phyloP scores from a whole-genome alignment of 495 filamentous ascomycete genomes.

The Penicillium bialowiezense region DNA sequence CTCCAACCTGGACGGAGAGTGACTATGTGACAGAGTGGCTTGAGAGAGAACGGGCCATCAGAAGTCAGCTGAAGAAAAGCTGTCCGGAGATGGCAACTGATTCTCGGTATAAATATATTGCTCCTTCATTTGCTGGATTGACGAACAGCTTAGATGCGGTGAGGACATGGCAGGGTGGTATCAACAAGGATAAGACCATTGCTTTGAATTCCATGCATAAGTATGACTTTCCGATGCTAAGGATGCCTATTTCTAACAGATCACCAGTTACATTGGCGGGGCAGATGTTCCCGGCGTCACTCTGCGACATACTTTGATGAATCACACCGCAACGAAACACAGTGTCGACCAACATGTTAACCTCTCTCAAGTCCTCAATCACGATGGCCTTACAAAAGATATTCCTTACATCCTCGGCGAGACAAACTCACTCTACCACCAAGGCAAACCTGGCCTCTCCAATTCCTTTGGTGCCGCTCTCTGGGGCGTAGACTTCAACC shows the following conservation, averaged over 20 bases:
- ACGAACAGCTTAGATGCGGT: conserved; percentile 51
- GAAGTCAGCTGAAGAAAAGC: conserved; percentile 39
- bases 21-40: conserved; percentile 63
- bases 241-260: too few relatives aligned
- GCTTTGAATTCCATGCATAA: conserved; percentile 62
- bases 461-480: conserved; percentile 71
- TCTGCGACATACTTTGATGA: conserved; percentile 62
- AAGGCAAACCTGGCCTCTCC: conserved; percentile 61
- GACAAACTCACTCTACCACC: conserved; percentile 61
- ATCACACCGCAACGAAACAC: conserved; percentile 55
- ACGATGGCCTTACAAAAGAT: conserved; percentile 34
- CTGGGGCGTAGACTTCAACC: conserved; percentile 66
- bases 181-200: conserved; percentile 50
- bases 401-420: conserved; percentile 64
- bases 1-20: conserved; percentile 52
- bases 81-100: conserved; percentile 51
- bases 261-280: conserved; percentile 60
- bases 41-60: conserved; percentile 50
- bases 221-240: conserved; percentile 33
- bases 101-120: conserved; percentile 49
- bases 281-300: conserved; percentile 61
- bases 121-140: conserved; percentile 60
- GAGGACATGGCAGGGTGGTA: conserved; percentile 48
- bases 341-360: conserved; percentile 47
- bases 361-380: conserved; percentile 39